Evolutionary conservation across 129 eudicot genomes (phyloP), one percentile per base, ranked within the genome.

Genomic region (Escallonia herrerae): DNA sequence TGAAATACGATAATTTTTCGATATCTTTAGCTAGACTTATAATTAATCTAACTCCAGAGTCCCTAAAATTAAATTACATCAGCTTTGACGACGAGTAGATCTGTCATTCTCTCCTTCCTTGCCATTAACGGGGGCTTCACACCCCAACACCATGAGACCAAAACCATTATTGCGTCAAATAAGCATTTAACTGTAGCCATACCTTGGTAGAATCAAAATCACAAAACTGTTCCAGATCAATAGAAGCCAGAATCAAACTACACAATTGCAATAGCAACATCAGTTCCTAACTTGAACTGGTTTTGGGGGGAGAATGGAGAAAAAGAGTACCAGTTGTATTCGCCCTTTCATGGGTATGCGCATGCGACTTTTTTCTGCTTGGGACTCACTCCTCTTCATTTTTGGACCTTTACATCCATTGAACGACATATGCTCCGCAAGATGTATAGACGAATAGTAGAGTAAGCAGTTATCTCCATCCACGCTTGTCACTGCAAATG

Each of bases 311-410:
- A 15, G 56, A 8, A 42, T 2, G 40, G 71, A 22, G 51, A 52
- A 60, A 42, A 64, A 42, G 58, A 67, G 47, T 94, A 94, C 99
- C 95, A 94, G 79, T 58, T 94, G 99, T 69, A 94, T 76, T 63
- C 90, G 87, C 65, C 99, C 99, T 74, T 89, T 94, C 87, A 94
- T 82, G 46, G 97, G 97, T 61, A 94, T 74, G 57, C 93, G 84
- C 61, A 94, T 81, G 59, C 87, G 95, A 67, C 78, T 74, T 53
- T 22, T 82, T 56, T 82, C 89, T 5, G 68, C 74, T 60, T 77
- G 87, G 2, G 84, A 75, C 58, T 85, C 86, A 65, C 77, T 83
- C 53, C 80, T 72, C 69, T 77, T 87, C 78, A 86, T 67, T 72
- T 78, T 83, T 54, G 68, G 74, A 60, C 75, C 62, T 57, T 76